Base-by-base conservation (phyloP, 2,329 filamentous ascomycete genomes). In the Nemania sp. region DNA sequence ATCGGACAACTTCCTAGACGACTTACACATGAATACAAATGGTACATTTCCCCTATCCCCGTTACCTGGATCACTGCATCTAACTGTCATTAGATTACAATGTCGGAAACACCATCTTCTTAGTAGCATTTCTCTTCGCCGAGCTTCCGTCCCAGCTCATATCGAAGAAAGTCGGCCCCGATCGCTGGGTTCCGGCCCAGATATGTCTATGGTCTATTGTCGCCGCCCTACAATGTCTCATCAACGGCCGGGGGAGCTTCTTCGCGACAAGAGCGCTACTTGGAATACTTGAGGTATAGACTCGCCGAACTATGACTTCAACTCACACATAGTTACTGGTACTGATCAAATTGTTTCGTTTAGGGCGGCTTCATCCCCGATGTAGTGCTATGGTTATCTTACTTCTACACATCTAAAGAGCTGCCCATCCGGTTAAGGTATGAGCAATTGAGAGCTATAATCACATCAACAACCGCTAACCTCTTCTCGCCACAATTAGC, bases 91-190 rank as follows among this genome's bases (percentile, higher is more conserved):
- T 73, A 61, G 73, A 78, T 50, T 80, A 78, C 64, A 84, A 83
- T 62, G 66, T 77, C 14, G 81, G 81, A 22, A 74, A 83, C 62
- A 80, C 78, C 0, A 74, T 84, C 41, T 84, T 82, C 59, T 72
- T 75, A 0, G 64, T 82, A 3, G 74, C 75, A 0, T 84, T 84
- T 58, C 67, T 85, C 2, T 68, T 75, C 4, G 81, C 83, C 0
- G 83, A 86, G 61, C 68, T 86, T 2, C 83, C 83, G 0, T 86
- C 82, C 0, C 82, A 86, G 61, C 73, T 86, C 7, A 63, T 86
- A 12, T 79, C 75, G 37, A 86, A 86, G 66, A 78, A 77, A 62
- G 59, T 69, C 1, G 68, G 67, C 0, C 67, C 68, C 4, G 67
- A 69, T 51, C 62, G 63, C 45, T 70, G 67, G 68, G 67, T 69